A percentile compares a stretch with the other conserved stretches of the same genome.
These are phyloP conservation scores for Phaseolus lunatus DNA, from an alignment of 306 rosid species.

Conservation along the genomic window DNA sequence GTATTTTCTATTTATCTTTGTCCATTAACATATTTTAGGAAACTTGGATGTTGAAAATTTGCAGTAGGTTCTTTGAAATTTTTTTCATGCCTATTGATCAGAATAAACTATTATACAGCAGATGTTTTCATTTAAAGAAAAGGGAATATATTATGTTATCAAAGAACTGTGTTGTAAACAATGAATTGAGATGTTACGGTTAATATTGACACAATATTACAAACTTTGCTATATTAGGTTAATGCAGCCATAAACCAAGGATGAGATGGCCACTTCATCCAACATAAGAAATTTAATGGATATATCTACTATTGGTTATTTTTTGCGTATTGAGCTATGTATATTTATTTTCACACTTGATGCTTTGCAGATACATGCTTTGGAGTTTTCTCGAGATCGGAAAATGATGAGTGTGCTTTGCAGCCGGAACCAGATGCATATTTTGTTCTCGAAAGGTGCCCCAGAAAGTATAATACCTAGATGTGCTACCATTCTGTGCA, in stretches of 20 bases:
- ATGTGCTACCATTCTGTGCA: constrained; percentile 84
- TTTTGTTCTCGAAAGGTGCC: constrained; percentile 93
- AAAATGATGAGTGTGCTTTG: constrained; percentile 99
- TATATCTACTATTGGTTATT: constrained; percentile 35
- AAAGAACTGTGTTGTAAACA: not conserved
- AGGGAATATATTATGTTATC: not conserved
- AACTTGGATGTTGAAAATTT: constrained; percentile 28
- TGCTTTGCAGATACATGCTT: constrained; percentile 71
- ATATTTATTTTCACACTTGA: constrained; percentile 45
- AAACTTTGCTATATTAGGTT: constrained; percentile 21
- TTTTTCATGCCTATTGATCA: constrained; percentile 34
- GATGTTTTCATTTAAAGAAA: constrained; percentile 7
- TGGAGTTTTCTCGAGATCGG: constrained; percentile 94
- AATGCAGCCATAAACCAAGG: constrained; percentile 19
- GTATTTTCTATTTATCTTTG: constrained; percentile 38
- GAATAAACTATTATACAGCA: constrained; percentile 28
- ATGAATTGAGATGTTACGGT: not conserved
- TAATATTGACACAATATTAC: not conserved
- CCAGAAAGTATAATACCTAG: constrained; percentile 92
- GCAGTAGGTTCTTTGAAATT: not conserved
- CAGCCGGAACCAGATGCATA: constrained; percentile 78
- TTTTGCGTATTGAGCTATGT: not conserved
- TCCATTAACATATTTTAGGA: constrained; percentile 28
- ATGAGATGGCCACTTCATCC: constrained; percentile 4
- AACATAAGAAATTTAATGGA: constrained; percentile 24